Conservation (phyloP, 805 yeast species). For the Cyberlindnera euphorbiiphila region DNA sequence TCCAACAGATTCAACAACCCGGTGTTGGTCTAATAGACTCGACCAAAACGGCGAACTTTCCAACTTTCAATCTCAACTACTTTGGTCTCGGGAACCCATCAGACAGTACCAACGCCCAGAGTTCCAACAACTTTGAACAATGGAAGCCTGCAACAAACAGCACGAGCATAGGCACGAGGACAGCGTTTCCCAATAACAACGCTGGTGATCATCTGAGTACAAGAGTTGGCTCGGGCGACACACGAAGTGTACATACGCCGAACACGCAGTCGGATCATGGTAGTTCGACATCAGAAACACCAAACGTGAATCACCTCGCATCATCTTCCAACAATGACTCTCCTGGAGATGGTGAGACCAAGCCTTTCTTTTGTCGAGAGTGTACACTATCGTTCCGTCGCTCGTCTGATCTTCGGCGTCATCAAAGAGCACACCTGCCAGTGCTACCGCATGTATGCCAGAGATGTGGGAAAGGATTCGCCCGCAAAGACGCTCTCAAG, state of each 20-base stretch:
- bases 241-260: neutral
- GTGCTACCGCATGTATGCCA: constrained; percentile 75
- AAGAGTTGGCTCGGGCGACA: no score
- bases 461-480: constrained; percentile 77
- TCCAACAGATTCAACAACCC: constrained; percentile 1
- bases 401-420: constrained; percentile 67
- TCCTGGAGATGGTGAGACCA: constrained; percentile 19
- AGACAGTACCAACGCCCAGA: neutral
- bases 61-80: constrained; percentile 27
- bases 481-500: constrained; percentile 76
- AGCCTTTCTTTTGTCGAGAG: constrained; percentile 53
- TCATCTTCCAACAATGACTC: constrained; percentile 3
- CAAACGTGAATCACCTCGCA: constrained; percentile 2
- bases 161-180: no score
- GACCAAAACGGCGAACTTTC: constrained; percentile 19
- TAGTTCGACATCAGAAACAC: neutral
- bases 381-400: constrained; percentile 65
- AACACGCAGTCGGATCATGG: neutral
- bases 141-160: neutral
- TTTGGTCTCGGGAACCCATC: constrained; percentile 18
- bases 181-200: no score
- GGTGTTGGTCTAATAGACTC: constrained; percentile 12
- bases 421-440: constrained; percentile 68
- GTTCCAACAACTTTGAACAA: neutral
- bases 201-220: no score